Evolutionary conservation across 2,329 filamentous ascomycete species (phyloP), one percentile per base, ranked within the genome.

Genomic region (Pezicula rhizophila): DNA sequence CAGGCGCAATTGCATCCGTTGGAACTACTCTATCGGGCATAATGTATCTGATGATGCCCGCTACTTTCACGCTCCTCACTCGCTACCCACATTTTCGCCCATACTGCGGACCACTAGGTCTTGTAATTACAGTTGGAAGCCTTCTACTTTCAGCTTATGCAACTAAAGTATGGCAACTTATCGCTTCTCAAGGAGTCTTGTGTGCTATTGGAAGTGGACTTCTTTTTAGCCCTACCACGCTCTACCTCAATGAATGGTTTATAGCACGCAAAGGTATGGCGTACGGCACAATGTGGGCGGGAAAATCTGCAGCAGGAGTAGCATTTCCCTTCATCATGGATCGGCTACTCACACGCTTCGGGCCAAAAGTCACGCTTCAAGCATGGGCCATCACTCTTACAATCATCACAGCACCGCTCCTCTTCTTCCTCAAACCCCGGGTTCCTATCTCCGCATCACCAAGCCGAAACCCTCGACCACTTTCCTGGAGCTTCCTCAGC

Each of bases 181-280:
- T 85, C 52, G 59, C 71, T 11, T 79, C 75, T 0, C 81, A 85
- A 58, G 82, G 82, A 4, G 61, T 83, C 11, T 59, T 83, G 14
- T 84, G 79, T 58, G 79, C 72, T 40, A 57, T 82, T 8, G 79
- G 79, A 25, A 77, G 77, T n/a, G 68, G 70, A 18, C 66, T 82
- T 43, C 67, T 72, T 5, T 82, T 81, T 61, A 72, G 70, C 23
- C 77, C 79, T 0, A 76, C 74, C 54, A 73, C 80, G 31, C 51
- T 76, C 31, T 82, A 79, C 63, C 66, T 82, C 55, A 76, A 82
- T 50, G 75, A 82, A 59, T 83, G 79, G 79, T 84, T 82, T 57
- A 70, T 77, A 14, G 68, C 67, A 43, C 72, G 72, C 40, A 80
- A 80, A 48, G 78, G 79, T 1, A 62, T 82, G 15, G 79, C 79